These are phyloP conservation scores for Spinellus fusiger DNA, from an alignment of 192 early-diverging fungal species.

Conservation along the genomic window DNA sequence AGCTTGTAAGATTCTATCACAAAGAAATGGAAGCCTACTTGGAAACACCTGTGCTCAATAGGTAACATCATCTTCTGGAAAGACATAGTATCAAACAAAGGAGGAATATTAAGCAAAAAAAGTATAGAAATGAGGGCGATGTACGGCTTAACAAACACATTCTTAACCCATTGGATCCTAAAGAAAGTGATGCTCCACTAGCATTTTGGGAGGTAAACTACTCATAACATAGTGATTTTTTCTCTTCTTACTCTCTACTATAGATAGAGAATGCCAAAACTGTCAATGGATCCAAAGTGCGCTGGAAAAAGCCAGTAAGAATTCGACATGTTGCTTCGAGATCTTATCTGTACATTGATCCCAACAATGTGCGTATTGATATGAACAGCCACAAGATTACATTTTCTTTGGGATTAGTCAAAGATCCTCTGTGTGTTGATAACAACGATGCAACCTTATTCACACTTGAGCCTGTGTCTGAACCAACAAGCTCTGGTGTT, in stretches of 20 bases:
- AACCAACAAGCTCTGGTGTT: background rate
- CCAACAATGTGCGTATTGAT: conserved; percentile 15
- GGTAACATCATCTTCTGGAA: no score
- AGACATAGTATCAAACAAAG: no score
- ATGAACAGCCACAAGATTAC: conserved; percentile 4
- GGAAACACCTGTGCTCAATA: conserved; percentile 8
- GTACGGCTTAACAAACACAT: conserved; percentile 19
- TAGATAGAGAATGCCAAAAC: conserved; percentile 14
- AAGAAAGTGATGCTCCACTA: conserved; percentile 22
- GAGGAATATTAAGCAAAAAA: background rate
- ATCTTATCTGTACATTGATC: conserved; percentile 18
- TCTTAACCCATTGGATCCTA: conserved; percentile 23
- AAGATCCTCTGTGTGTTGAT: conserved; percentile 8
- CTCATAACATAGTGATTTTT: background rate
- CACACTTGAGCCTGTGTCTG: conserved; percentile 8
- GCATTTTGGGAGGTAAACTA: conserved; percentile 23
- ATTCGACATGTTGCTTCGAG: conserved; percentile 22
- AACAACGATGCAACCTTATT: conserved; percentile 12
- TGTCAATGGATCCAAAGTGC: conserved; percentile 2
- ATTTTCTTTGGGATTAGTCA: conserved; percentile 6
- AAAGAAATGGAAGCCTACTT: conserved; percentile 24
- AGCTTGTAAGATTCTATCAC: conserved; percentile 22
- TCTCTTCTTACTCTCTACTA: background rate
- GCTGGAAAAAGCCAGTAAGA: conserved; percentile 19
- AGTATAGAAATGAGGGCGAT: conserved; percentile 9